Percentiles rank a stretch among this genome's conserved stretches.
Evolutionary conservation across 2,329 filamentous ascomycete species (phyloP).

Genomic region (Trichoderma endophyticum): DNA sequence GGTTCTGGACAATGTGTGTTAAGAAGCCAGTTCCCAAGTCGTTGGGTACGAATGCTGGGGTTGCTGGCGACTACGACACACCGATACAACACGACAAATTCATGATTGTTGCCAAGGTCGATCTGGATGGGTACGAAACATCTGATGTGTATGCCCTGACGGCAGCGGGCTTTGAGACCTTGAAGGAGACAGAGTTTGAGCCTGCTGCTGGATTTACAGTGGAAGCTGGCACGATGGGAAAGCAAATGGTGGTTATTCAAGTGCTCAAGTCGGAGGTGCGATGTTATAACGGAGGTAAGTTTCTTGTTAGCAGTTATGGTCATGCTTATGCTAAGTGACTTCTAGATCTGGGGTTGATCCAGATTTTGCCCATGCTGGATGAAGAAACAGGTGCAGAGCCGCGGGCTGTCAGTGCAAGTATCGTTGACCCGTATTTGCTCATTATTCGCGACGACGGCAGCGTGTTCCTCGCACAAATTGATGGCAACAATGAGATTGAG

Average conservation of each 20-base stretch:
- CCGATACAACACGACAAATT: slow-evolving; percentile 70
- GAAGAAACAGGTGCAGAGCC: slow-evolving; percentile 83
- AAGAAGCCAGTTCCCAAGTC: slow-evolving; percentile 64
- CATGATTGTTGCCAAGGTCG: slow-evolving; percentile 76
- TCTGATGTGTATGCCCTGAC: slow-evolving; percentile 76
- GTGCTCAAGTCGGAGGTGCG: slow-evolving; percentile 82
- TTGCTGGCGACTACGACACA: slow-evolving; percentile 53
- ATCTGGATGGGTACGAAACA: slow-evolving; percentile 66
- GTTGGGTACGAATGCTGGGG: slow-evolving; percentile 47
- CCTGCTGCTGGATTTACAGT: slow-evolving; percentile 82
- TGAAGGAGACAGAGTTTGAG: slow-evolving; percentile 86
- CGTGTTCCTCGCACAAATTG: slow-evolving; percentile 73
- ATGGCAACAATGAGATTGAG: slow-evolving; percentile 76
- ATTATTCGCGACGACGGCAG: slow-evolving; percentile 81
- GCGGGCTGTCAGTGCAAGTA: slow-evolving; percentile 73
- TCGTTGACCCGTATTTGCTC: slow-evolving; percentile 81
- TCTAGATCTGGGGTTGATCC: slow-evolving; percentile 76
- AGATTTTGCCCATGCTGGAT: slow-evolving; percentile 90
- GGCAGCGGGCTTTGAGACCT: slow-evolving; percentile 68
- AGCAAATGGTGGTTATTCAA: slow-evolving; percentile 78
- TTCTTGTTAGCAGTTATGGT: not conserved
- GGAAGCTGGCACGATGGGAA: slow-evolving; percentile 79
- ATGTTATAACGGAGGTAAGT: slow-evolving; percentile 82
- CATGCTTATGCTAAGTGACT: not conserved
- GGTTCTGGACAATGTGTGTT: slow-evolving; percentile 76